A percentile compares a stretch with the other conserved stretches of the same genome.
phyloP scores from a whole-genome alignment of 1,284 basidiomycete genomes.

The Coriolopsis trogii region DNA sequence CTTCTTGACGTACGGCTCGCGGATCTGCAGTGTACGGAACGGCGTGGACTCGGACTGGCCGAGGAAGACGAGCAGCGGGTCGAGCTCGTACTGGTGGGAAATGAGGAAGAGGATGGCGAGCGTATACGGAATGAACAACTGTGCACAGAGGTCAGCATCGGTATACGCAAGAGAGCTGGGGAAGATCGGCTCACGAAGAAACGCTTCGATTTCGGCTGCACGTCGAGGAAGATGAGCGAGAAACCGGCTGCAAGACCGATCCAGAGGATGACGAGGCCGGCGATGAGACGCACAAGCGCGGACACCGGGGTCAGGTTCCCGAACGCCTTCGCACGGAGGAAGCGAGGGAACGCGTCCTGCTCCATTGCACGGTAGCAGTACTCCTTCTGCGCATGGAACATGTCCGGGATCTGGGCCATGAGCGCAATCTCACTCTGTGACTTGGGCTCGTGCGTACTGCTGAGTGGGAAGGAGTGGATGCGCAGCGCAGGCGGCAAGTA shows the following conservation, averaged over 20 bases:
- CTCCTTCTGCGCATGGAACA: slow-evolving; percentile 97
- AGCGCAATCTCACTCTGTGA: slow-evolving; percentile 71
- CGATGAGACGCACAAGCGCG: slow-evolving; percentile 81
- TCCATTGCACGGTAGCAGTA: slow-evolving; percentile 98
- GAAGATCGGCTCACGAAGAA: slow-evolving; percentile 82
- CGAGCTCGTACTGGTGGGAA: slow-evolving; percentile 95
- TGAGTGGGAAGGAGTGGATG: slow-evolving; percentile 78
- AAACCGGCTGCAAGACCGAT: slow-evolving; percentile 89
- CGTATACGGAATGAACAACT: slow-evolving; percentile 96
- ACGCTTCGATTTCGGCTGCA: slow-evolving; percentile 85
- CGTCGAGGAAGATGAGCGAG: slow-evolving; percentile 92
- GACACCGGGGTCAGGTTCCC: slow-evolving; percentile 94
- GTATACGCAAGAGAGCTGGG: background rate
- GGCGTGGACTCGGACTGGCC: slow-evolving; percentile 89
- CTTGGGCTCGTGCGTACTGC: slow-evolving; percentile 70
- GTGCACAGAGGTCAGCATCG: slow-evolving; percentile 24
- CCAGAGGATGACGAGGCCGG: slow-evolving; percentile 90
- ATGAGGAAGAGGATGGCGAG: slow-evolving; percentile 88
- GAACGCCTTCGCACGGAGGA: slow-evolving; percentile 95
- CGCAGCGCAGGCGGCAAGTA: slow-evolving; percentile 90
- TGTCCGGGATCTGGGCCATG: slow-evolving; percentile 91
- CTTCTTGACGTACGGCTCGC: slow-evolving; percentile 91
- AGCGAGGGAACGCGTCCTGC: slow-evolving; percentile 95
- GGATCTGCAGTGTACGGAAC: slow-evolving; percentile 87
- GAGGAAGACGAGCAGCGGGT: slow-evolving; percentile 87